These are phyloP conservation scores for Neostapfia colusana DNA, from an alignment of 176 grass and related monocot genomes.

Conservation along the genomic window DNA sequence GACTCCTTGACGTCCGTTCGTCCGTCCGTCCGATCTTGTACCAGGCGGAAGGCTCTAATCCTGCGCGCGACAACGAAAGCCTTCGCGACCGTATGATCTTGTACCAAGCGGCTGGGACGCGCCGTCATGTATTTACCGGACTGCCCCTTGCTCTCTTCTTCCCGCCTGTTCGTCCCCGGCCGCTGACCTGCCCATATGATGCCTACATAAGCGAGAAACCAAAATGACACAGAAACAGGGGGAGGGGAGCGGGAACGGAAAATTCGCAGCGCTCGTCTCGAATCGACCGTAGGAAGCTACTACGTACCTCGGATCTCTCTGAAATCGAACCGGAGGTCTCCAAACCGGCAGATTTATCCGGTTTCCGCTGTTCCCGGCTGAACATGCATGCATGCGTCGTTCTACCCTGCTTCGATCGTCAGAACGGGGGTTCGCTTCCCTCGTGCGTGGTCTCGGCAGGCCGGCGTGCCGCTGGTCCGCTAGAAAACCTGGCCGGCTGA, in stretches of 20 bases:
- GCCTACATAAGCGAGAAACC: slow-evolving; percentile 26
- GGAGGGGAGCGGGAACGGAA: neutral
- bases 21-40: too few relatives aligned
- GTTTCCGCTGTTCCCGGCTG: neutral
- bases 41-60: slow-evolving; percentile 8
- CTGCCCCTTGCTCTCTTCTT: neutral
- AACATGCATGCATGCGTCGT: neutral
- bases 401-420: neutral
- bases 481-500: neutral
- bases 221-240: neutral
- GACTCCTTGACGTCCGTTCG: neutral
- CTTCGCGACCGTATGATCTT: slow-evolving; percentile 9
- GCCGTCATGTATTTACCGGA: neutral
- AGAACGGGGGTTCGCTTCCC: neutral
- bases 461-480: neutral
- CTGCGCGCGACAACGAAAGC: neutral
- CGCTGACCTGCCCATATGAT: slow-evolving; percentile 12
- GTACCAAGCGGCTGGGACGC: neutral
- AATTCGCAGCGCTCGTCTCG: neutral
- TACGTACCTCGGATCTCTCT: neutral
- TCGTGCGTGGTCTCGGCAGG: neutral
- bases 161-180: slow-evolving; percentile 2
- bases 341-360: neutral
- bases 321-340: neutral
- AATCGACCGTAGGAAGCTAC: neutral